Evolutionary conservation across 257 asterid genomes (phyloP).

Genomic region (Solanum sitiens): DNA sequence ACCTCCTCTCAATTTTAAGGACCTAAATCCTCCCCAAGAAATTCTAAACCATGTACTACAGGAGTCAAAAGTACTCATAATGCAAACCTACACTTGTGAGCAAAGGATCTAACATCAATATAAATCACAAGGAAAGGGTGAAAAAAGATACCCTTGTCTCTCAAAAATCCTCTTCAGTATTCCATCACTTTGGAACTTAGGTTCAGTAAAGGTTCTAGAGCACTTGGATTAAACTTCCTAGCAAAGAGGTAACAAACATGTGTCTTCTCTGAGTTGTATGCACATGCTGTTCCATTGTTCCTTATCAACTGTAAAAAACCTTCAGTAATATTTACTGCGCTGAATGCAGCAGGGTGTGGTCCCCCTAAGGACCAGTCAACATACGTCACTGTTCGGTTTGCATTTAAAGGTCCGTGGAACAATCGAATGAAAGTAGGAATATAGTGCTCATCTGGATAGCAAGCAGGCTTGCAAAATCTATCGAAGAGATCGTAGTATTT

Average conservation of each 20-base stretch:
- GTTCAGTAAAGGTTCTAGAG: constrained; percentile 58
- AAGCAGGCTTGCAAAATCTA: constrained; percentile 65
- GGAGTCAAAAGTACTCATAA: neutral
- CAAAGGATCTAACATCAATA: neutral
- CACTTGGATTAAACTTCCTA: constrained; percentile 68
- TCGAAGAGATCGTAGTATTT: constrained; percentile 61
- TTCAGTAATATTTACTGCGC: constrained; percentile 41
- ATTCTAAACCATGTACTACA: neutral
- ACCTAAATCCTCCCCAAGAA: neutral
- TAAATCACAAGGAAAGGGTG: neutral
- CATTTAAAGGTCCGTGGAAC: constrained; percentile 48
- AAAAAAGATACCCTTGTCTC: neutral
- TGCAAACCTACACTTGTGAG: neutral
- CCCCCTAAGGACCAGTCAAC: constrained; percentile 79
- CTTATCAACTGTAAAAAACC: constrained; percentile 44
- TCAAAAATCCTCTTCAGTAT: constrained; percentile 24
- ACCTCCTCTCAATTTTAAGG: neutral
- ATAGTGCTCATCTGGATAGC: constrained; percentile 95
- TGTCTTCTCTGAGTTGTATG: constrained; percentile 41
- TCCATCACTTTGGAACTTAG: constrained; percentile 52
- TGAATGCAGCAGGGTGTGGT: constrained; percentile 73
- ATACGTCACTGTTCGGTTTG: constrained; percentile 73
- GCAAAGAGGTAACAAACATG: constrained; percentile 67
- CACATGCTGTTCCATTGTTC: constrained; percentile 45
- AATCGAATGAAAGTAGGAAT: constrained; percentile 61